A percentile compares a stretch with the other conserved stretches of the same genome.
These are phyloP conservation scores for Silene conica DNA, from an alignment of 148 eudicot species.

Conservation along the genomic window DNA sequence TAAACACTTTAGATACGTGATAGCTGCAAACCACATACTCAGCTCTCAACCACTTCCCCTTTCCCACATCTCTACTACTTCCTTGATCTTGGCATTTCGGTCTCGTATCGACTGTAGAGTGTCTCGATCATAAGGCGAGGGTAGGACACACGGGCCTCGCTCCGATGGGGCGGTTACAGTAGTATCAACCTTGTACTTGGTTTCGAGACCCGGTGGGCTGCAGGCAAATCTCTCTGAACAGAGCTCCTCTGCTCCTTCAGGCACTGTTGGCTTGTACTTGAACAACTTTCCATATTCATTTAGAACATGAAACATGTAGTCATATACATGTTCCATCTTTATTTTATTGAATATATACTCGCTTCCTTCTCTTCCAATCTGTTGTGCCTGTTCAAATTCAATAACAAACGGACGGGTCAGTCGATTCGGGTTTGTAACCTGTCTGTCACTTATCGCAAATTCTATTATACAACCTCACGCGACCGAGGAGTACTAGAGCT, in stretches of 20 bases:
- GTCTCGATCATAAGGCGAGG: slow-evolving; percentile 32
- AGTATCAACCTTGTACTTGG: slow-evolving; percentile 35
- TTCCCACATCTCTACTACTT: slow-evolving; percentile 44
- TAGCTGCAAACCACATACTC: no score
- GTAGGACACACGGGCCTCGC: slow-evolving; percentile 43
- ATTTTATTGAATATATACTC: slow-evolving; percentile 39
- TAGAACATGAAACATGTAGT: slow-evolving; percentile 62
- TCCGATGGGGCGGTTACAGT: slow-evolving; percentile 32
- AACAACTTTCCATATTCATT: slow-evolving; percentile 51
- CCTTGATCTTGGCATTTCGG: slow-evolving; percentile 34
- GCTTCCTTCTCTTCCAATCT: slow-evolving; percentile 50
- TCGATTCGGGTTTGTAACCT: no score
- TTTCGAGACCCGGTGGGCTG: slow-evolving; percentile 37
- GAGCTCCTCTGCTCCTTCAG: slow-evolving; percentile 44
- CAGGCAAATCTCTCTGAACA: slow-evolving; percentile 52
- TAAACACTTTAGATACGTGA: no score
- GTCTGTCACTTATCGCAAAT: no score
- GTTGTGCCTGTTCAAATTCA: slow-evolving; percentile 40
- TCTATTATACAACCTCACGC: no score
- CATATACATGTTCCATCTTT: slow-evolving; percentile 48
- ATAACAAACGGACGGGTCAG: no score
- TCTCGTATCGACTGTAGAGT: slow-evolving; percentile 25
- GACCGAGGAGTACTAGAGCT: no score
- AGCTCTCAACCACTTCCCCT: slow-evolving; percentile 2
- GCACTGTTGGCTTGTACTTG: slow-evolving; percentile 45